phyloP scores from a whole-genome alignment of 345 rosid genomes.

The Salix purpurea region DNA sequence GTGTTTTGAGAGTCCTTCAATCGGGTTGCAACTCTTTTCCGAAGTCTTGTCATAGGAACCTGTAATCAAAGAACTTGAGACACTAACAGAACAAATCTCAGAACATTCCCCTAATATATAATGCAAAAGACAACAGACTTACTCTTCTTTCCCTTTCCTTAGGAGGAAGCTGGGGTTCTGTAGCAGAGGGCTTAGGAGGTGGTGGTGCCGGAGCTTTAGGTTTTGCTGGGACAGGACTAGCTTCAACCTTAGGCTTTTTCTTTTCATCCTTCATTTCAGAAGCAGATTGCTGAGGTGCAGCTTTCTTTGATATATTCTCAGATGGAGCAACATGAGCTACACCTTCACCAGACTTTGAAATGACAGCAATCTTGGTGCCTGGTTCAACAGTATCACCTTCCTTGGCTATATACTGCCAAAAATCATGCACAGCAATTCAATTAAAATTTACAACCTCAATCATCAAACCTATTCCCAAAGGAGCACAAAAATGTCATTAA shows the following conservation, averaged over 20 bases:
- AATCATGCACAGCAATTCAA: background rate
- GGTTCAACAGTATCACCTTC: slow-evolving; percentile 99
- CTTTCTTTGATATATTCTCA: slow-evolving; percentile 46
- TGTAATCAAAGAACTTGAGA: slow-evolving; percentile 16
- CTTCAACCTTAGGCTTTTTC: slow-evolving; percentile 47
- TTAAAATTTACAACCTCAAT: background rate
- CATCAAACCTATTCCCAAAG: background rate
- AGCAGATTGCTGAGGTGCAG: slow-evolving; percentile 47
- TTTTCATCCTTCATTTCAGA: slow-evolving; percentile 33
- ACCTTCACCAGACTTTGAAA: slow-evolving; percentile 81
- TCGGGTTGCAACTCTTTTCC: slow-evolving; percentile 89
- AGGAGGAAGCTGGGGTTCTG: slow-evolving; percentile 96
- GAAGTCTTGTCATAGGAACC: slow-evolving; percentile 99
- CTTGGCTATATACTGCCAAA: slow-evolving; percentile 69
- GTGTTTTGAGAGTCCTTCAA: slow-evolving; percentile 98
- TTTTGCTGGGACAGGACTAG: slow-evolving; percentile 11
- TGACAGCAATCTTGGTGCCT: slow-evolving; percentile 75
- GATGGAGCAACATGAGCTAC: slow-evolving; percentile 76
- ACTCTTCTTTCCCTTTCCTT: slow-evolving; percentile 98
- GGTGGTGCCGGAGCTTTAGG: slow-evolving; percentile 38
- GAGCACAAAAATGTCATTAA: background rate
- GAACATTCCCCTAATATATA: background rate
- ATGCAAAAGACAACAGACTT: slow-evolving; percentile 17
- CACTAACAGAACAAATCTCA: background rate
- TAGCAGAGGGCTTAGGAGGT: slow-evolving; percentile 58